Evolutionary conservation across 2,329 filamentous ascomycete genomes (phyloP).

Genomic region (Neoscytalidium dimidiatum): DNA sequence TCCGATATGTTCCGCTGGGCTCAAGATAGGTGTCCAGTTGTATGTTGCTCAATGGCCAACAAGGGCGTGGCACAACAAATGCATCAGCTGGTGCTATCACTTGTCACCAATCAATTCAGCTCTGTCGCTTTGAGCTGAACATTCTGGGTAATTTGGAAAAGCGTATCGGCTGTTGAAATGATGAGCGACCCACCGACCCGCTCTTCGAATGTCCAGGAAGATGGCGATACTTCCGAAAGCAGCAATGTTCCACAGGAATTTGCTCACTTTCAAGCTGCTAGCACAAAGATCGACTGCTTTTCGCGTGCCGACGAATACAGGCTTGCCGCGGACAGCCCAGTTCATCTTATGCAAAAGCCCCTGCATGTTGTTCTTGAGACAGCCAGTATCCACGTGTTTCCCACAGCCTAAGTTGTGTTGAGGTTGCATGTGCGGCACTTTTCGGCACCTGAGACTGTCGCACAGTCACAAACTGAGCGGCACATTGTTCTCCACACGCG

Average conservation of each 20-base stretch:
- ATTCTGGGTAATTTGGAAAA: background rate
- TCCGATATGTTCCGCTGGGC: too few relatives aligned
- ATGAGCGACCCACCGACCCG: background rate
- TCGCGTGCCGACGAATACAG: background rate
- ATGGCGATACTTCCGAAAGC: background rate
- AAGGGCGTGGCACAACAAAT: too few relatives aligned
- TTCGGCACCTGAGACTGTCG: constrained; percentile 1
- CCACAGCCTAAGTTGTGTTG: background rate
- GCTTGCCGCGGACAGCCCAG: background rate
- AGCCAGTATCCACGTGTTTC: background rate
- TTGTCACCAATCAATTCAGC: background rate
- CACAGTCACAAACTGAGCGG: background rate
- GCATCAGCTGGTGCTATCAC: too few relatives aligned
- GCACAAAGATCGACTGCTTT: too few relatives aligned
- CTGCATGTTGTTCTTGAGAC: background rate
- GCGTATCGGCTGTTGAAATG: background rate
- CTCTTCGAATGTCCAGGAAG: background rate
- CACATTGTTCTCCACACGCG: background rate
- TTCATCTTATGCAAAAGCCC: background rate
- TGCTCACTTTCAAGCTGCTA: background rate
- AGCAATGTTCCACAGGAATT: background rate
- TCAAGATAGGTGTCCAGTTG: background rate
- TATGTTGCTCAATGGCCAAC: background rate
- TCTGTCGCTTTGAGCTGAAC: background rate
- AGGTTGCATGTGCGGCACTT: background rate